Percentiles rank a stretch among this genome's conserved stretches.
phyloP scores from a whole-genome alignment of 768 basidiomycete species.

The Rickenella mellea region DNA sequence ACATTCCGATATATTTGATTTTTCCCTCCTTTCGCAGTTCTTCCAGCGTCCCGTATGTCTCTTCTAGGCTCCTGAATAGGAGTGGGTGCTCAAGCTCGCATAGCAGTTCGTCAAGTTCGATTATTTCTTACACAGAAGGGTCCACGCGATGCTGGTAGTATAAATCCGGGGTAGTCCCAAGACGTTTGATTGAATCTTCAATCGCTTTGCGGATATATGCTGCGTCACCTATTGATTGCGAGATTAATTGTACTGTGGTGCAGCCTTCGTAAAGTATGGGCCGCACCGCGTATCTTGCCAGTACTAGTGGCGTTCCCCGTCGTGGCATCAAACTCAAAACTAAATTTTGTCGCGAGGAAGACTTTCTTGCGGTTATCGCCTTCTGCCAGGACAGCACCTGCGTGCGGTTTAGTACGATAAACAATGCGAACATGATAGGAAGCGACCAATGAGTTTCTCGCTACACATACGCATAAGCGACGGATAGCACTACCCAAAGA shows the following conservation, averaged over 20 bases:
- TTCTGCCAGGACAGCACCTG: slow-evolving; percentile 5
- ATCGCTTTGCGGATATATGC: slow-evolving; percentile 4
- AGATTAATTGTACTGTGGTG: not conserved
- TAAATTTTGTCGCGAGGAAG: slow-evolving; percentile 6
- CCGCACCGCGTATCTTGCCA: slow-evolving; percentile 3
- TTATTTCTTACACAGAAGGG: slow-evolving; percentile 1
- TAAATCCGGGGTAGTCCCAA: slow-evolving; percentile 4
- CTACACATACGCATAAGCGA: not conserved
- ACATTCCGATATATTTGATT: slow-evolving; percentile 51
- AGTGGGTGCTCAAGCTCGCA: not conserved
- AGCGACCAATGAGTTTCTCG: slow-evolving; percentile 5
- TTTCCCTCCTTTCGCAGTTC: slow-evolving; percentile 43
- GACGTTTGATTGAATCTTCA: slow-evolving; percentile 5
- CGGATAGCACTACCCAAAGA: not conserved
- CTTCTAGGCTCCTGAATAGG: slow-evolving; percentile 2
- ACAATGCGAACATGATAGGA: no score
- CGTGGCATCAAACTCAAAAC: slow-evolving; percentile 3
- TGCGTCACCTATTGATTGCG: slow-evolving; percentile 1
- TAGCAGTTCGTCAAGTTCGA: not conserved
- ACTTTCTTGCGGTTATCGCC: slow-evolving; percentile 5
- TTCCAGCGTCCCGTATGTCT: slow-evolving; percentile 22
- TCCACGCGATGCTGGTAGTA: slow-evolving; percentile 8
- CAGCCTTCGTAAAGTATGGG: no score
- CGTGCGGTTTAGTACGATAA: not conserved
- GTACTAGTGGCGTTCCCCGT: not conserved